Conservation (phyloP, 768 basidiomycete genomes). For the Podaxis sp. region DNA sequence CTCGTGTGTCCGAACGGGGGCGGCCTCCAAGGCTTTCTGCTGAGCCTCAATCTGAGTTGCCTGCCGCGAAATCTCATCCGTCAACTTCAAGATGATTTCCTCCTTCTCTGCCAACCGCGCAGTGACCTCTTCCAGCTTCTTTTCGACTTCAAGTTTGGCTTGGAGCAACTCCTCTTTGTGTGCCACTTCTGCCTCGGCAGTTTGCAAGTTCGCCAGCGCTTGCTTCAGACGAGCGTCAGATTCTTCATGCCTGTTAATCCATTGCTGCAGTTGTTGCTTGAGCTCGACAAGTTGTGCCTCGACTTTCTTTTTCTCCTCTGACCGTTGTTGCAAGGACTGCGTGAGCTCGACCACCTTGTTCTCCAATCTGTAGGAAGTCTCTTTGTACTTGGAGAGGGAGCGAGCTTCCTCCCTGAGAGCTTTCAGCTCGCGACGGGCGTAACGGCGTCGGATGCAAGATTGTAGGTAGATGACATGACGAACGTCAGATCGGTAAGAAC, state of each 20-base stretch:
- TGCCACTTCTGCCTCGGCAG: slow-evolving; percentile 66
- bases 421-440: slow-evolving; percentile 85
- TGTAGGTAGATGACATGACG: slow-evolving; percentile 81
- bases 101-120: slow-evolving; percentile 81
- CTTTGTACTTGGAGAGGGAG: slow-evolving; percentile 97
- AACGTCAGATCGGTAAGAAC: slow-evolving; percentile 56
- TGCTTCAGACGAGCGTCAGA: slow-evolving; percentile 71
- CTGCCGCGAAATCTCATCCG: slow-evolving; percentile 72
- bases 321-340: slow-evolving; percentile 87
- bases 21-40: slow-evolving; percentile 64
- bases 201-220: slow-evolving; percentile 65
- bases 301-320: slow-evolving; percentile 86
- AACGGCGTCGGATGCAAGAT: slow-evolving; percentile 85
- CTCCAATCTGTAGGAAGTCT: slow-evolving; percentile 95
- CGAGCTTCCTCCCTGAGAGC: slow-evolving; percentile 87
- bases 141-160: slow-evolving; percentile 79
- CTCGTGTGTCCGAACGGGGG: slow-evolving; percentile 69
- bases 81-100: slow-evolving; percentile 74
- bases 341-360: slow-evolving; percentile 99
- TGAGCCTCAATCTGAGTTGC: slow-evolving; percentile 74
- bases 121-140: slow-evolving; percentile 73
- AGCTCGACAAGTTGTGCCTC: slow-evolving; percentile 72
- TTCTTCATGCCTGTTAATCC: slow-evolving; percentile 88
- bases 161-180: slow-evolving; percentile 73
- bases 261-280: slow-evolving; percentile 83